A percentile compares a stretch with the other conserved stretches of the same genome.
These are phyloP conservation scores for Fomitopsis pinicola DNA, from an alignment of 1,284 basidiomycete species.

Conservation along the genomic window DNA sequence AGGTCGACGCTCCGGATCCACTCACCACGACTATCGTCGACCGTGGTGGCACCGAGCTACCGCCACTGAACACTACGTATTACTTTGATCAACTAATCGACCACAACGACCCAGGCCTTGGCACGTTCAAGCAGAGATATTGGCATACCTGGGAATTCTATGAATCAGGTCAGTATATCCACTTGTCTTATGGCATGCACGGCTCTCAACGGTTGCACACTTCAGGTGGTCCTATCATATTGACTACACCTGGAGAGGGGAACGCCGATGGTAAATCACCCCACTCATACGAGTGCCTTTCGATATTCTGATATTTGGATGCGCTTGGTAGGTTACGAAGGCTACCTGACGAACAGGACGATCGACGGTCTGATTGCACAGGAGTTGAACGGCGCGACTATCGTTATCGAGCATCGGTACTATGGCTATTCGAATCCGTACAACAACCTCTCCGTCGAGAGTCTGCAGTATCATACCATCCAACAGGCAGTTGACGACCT, in stretches of 20 bases:
- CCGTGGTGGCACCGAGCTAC: constrained; percentile 21
- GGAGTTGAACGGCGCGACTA: constrained; percentile 55
- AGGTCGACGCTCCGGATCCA: not conserved
- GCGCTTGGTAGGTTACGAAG: constrained; percentile 37
- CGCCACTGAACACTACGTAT: constrained; percentile 39
- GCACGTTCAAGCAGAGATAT: constrained; percentile 39
- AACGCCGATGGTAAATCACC: constrained; percentile 36
- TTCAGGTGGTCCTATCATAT: constrained; percentile 62
- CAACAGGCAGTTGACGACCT: constrained; percentile 74
- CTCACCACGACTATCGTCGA: not conserved
- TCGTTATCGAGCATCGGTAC: constrained; percentile 57
- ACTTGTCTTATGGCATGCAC: too few relatives aligned
- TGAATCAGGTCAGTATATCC: constrained; percentile 35
- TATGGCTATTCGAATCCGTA: constrained; percentile 54
- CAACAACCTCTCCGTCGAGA: constrained; percentile 53
- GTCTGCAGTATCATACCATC: constrained; percentile 55
- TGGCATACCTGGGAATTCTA: constrained; percentile 66
- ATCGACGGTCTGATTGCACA: constrained; percentile 67
- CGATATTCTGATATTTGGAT: not conserved
- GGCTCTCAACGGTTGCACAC: not conserved
- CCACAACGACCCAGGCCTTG: constrained; percentile 58
- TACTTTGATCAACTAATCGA: constrained; percentile 70
- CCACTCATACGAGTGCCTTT: not conserved
- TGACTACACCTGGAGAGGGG: constrained; percentile 47
- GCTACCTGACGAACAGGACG: constrained; percentile 59